Base-by-base conservation (phyloP, 108 stramenopile genomes). In the Fistulifera pelliculosa region DNA sequence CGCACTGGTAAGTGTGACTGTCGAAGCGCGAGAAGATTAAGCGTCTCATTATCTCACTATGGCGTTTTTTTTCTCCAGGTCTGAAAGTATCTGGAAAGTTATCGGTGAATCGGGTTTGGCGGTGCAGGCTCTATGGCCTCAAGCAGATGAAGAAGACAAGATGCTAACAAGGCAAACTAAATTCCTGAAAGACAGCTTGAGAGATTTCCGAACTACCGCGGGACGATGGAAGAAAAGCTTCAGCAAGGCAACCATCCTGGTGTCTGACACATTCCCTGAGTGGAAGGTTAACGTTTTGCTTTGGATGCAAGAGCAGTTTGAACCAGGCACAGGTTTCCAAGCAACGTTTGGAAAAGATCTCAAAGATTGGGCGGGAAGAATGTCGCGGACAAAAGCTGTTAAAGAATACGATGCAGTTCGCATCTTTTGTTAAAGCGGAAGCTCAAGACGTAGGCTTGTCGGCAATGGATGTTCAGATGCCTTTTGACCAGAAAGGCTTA, bases 381-480 rank as follows among this genome's bases (percentile, higher is more conserved):
- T 60, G 61, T 88, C 7, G 56, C 56, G 41, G 93, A 94, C 70
- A 92, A 94, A 96, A 88, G 54, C 58, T 81, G 67, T 70, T 88
- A 49, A 94, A 94, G 73, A 70, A 73, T 27, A 60, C 66, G 0
- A 97, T 97, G 96, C 96, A 97, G 65, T 95, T 95, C 52, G 96
- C 76, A 24, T 74, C 85, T 1, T 97, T 94, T 60, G 81, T 93
- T 61, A 87, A 87, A 63, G 87, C 67, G 49, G 92, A 94, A 71
- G 86, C 74, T 18, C 78, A 79, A 15, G 93, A 94, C 40, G 83
- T 88, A 12, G 96, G 96, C 13, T 56, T 50, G 16, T 71, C 73
- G 49, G 92, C 91, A 22, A 63, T 95, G 76, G 93, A 94, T 64
- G 73, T 75, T 27, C 76, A 74, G 19, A 57, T 90, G 15, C 90